Conservation (phyloP, 1,139 yeast species). For the Casaregolazyma suthepensis region DNA sequence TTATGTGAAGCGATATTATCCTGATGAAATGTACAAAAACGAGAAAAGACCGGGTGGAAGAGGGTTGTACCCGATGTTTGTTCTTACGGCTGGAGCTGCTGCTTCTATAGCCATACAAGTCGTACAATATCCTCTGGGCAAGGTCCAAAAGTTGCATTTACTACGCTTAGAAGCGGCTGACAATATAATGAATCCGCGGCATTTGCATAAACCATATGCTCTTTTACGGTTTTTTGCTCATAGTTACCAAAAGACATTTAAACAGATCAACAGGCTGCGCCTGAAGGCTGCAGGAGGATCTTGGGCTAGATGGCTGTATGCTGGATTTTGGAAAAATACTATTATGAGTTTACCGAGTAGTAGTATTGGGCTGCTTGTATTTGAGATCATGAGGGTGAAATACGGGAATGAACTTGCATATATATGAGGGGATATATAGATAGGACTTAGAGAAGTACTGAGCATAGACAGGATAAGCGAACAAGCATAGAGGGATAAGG, state of each 20-base stretch:
- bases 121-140: slow-evolving; percentile 77
- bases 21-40: slow-evolving; percentile 10
- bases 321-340: slow-evolving; percentile 70
- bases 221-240: slow-evolving; percentile 12
- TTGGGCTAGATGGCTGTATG: slow-evolving; percentile 65
- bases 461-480: no score
- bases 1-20: slow-evolving; percentile 18
- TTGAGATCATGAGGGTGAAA: slow-evolving; percentile 69
- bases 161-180: slow-evolving; percentile 77
- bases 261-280: slow-evolving; percentile 52
- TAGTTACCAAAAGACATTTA: slow-evolving; percentile 66
- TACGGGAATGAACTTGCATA: slow-evolving; percentile 18
- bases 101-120: slow-evolving; percentile 75
- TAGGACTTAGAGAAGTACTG: no score
- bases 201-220: background rate
- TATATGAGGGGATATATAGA: no score
- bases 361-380: slow-evolving; percentile 73
- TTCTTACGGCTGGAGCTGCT: slow-evolving; percentile 80
- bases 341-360: slow-evolving; percentile 80
- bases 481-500: background rate
- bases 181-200: slow-evolving; percentile 29
- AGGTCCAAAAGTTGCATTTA: slow-evolving; percentile 73
- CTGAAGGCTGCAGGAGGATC: slow-evolving; percentile 44
- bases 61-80: slow-evolving; percentile 60
- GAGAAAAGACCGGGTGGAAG: slow-evolving; percentile 20